These are phyloP conservation scores for Tuber magnatum DNA, from an alignment of 495 filamentous ascomycete genomes.

Conservation along the genomic window DNA sequence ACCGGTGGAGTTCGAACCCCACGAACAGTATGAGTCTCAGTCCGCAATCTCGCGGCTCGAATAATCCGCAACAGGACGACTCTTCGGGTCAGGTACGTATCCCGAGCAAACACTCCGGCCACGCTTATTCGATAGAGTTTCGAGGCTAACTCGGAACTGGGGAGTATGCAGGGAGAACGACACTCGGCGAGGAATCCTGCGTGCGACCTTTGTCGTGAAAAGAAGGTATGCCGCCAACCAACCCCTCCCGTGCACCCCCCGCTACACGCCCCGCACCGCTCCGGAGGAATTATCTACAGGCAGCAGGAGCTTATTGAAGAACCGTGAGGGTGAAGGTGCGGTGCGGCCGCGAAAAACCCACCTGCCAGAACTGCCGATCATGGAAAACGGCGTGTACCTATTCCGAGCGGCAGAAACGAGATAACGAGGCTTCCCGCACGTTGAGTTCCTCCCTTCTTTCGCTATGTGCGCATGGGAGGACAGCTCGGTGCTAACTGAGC, in stretches of 20 bases:
- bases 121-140: not conserved
- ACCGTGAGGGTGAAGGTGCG: slow-evolving; percentile 25
- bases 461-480: not conserved
- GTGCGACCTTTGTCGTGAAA: slow-evolving; percentile 40
- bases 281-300: not conserved
- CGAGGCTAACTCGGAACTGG: not conserved
- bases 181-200: slow-evolving; percentile 36
- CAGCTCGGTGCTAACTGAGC: not conserved
- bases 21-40: not conserved
- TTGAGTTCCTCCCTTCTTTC: slow-evolving; percentile 4
- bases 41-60: not conserved
- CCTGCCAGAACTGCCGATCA: slow-evolving; percentile 36
- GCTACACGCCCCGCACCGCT: not conserved
- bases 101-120: not conserved
- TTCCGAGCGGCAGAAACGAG: slow-evolving; percentile 37
- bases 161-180: slow-evolving; percentile 20
- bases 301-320: not conserved
- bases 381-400: slow-evolving; percentile 38
- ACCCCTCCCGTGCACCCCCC: not conserved
- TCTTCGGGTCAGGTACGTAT: not conserved
- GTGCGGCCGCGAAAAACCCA: slow-evolving; percentile 37
- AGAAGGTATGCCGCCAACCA: slow-evolving; percentile 25
- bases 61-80: not conserved
- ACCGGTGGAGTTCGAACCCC: not conserved
- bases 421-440: slow-evolving; percentile 39